Evolutionary conservation across 2,329 filamentous ascomycete genomes (phyloP), one percentile per base, ranked within the genome.

Genomic region (Pseudogymnoascus sp.): DNA sequence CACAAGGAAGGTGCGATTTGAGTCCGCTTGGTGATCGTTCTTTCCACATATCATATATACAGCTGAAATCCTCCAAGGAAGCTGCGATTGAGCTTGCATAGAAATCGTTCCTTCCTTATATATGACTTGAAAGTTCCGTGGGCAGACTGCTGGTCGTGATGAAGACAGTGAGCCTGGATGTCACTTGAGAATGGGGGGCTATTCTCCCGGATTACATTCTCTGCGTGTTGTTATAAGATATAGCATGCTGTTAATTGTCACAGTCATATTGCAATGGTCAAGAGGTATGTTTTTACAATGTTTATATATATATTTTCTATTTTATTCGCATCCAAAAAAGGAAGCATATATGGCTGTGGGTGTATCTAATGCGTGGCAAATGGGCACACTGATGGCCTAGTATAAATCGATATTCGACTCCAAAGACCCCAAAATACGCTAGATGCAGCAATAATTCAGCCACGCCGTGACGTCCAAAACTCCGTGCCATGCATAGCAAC

Each of bases 281-380:
- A 35, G 11, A 33, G 9, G 16, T 20, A 54, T 33, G 16, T 35
- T 54, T 54, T 35, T 33, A 54, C 6, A 12, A 54, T 33, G 30
- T 54, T 50, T 33, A 35, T 50, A 11, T 7, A 8, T 7, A 8
- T 33, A 33, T 54, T 43, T 8, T 54, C 6, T 54, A 33, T 54
- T 54, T 54, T 54, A 2, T 54, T 54, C 2, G 8, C 28, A 33
- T 54, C 47, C 47, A 54, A 35, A 54, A 54, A 54, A 54, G 47
- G n/a, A 35, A 54, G 47, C 47, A 54, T 54, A 54, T 54, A 33
- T 22, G 47, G 28, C 47, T 8, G 28, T 54, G 16, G 47, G 28
- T 35, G 47, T 14, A 54, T 54, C 28, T 54, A 54, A 54, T 20
- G 47, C 47, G 47, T 35, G 47, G 47, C 47, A 54, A 33, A 54